A percentile compares a stretch with the other conserved stretches of the same genome.
Conservation (phyloP, 2,329 filamentous ascomycete genomes). For the Dryadomyces quercus-mongolicae region DNA sequence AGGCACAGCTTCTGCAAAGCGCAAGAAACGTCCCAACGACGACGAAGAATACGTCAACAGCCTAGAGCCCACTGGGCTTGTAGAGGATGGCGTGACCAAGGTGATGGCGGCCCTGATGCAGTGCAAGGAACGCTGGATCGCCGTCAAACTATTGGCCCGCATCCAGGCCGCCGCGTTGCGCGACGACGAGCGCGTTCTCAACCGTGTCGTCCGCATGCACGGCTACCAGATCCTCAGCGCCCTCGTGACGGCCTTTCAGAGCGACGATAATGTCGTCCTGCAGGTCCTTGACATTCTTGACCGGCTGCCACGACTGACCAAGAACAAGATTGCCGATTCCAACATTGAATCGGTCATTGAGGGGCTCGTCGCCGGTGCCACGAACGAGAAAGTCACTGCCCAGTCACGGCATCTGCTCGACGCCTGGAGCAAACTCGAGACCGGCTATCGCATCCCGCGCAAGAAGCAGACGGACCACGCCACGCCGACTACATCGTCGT, state of each 20-base stretch:
- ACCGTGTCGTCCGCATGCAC: constrained; percentile 89
- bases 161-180: constrained; percentile 55
- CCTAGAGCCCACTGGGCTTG: constrained; percentile 64
- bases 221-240: constrained; percentile 92
- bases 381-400: constrained; percentile 62
- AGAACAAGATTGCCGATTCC: constrained; percentile 94
- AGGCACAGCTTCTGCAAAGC: constrained; percentile 15
- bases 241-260: constrained; percentile 69
- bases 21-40: constrained; percentile 82
- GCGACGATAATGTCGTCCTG: constrained; percentile 80
- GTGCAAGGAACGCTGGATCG: constrained; percentile 99
- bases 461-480: constrained; percentile 66
- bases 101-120: constrained; percentile 96
- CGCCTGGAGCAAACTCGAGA: constrained; percentile 72
- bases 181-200: constrained; percentile 74
- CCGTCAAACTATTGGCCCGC: constrained; percentile 81
- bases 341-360: constrained; percentile 81
- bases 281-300: constrained; percentile 86
- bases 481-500: constrained; percentile 35
- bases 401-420: constrained; percentile 62
- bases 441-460: constrained; percentile 85
- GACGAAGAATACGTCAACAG: constrained; percentile 95
- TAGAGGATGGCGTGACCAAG: constrained; percentile 76
- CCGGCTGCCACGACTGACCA: constrained; percentile 77
- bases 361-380: constrained; percentile 49